These are phyloP conservation scores for Gliomastix tumulicola DNA, from an alignment of 2,329 filamentous ascomycete species.

Conservation along the genomic window DNA sequence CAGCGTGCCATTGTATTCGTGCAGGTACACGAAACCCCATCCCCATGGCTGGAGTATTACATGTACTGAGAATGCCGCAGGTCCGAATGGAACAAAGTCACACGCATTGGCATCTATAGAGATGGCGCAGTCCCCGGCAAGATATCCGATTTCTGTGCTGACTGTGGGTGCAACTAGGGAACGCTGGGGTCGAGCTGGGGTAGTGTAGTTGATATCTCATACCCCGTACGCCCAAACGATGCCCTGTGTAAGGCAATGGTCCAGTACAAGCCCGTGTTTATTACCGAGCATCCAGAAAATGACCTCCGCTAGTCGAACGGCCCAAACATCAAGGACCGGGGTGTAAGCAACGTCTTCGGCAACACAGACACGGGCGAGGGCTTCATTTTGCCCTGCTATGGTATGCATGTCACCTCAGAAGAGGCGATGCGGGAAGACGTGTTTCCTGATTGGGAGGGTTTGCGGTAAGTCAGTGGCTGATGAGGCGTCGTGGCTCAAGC, in stretches of 20 bases:
- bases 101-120: slow-evolving; percentile 42
- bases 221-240: slow-evolving; percentile 58
- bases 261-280: slow-evolving; percentile 33
- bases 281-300: slow-evolving; percentile 58
- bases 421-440: too few relatives aligned
- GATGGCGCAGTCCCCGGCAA: slow-evolving; percentile 40
- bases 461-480: too few relatives aligned
- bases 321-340: slow-evolving; percentile 21
- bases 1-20: too few relatives aligned
- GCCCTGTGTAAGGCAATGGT: slow-evolving; percentile 46
- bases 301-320: slow-evolving; percentile 44
- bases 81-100: too few relatives aligned
- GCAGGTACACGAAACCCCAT: too few relatives aligned
- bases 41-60: too few relatives aligned
- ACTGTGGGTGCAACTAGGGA: slow-evolving; percentile 62
- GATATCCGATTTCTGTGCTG: slow-evolving; percentile 59
- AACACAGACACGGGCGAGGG: slow-evolving; percentile 69
- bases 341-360: slow-evolving; percentile 58
- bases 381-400: too few relatives aligned
- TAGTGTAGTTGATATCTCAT: slow-evolving; percentile 61
- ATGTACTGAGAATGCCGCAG: too few relatives aligned
- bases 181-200: slow-evolving; percentile 70
- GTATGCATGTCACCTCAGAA: too few relatives aligned
- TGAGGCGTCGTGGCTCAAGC: too few relatives aligned
- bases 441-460: too few relatives aligned